Conservation (phyloP, 257 asterid genomes). For the Perilla frutescens region DNA sequence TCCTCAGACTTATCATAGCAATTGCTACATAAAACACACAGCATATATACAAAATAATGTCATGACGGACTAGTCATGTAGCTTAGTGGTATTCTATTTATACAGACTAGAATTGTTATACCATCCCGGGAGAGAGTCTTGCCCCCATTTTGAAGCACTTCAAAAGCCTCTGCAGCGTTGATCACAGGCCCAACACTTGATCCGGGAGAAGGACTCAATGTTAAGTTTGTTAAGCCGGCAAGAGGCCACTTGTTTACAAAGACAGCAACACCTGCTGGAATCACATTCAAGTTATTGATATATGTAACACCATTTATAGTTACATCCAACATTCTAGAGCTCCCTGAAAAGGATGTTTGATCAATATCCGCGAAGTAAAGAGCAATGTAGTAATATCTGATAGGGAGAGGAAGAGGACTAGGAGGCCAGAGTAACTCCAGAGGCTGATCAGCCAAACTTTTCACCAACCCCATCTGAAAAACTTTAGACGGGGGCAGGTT, state of each 20-base stretch:
- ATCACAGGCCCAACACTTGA: slow-evolving; percentile 74
- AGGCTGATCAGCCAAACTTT: slow-evolving; percentile 42
- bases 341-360: slow-evolving; percentile 48
- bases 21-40: slow-evolving; percentile 57
- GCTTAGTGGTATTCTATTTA: neutral
- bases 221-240: slow-evolving; percentile 67
- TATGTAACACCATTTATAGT: slow-evolving; percentile 63
- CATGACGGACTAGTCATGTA: neutral
- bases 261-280: slow-evolving; percentile 64
- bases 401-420: slow-evolving; percentile 42
- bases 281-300: slow-evolving; percentile 58
- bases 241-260: slow-evolving; percentile 80
- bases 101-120: slow-evolving; percentile 24
- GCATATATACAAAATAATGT: neutral
- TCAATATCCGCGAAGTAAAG: slow-evolving; percentile 72
- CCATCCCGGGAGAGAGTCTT: slow-evolving; percentile 88
- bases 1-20: slow-evolving; percentile 63
- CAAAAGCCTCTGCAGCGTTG: slow-evolving; percentile 86
- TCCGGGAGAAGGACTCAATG: slow-evolving; percentile 63
- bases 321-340: slow-evolving; percentile 59
- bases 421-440: slow-evolving; percentile 81
- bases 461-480: slow-evolving; percentile 56
- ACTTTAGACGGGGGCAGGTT: slow-evolving; percentile 76
- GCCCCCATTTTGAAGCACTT: slow-evolving; percentile 62
- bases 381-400: slow-evolving; percentile 52